Percentiles rank a stretch among this genome's conserved stretches.
These are phyloP conservation scores for Niveomyces coronatus DNA, from an alignment of 2,329 filamentous ascomycete species.

Conservation along the genomic window DNA sequence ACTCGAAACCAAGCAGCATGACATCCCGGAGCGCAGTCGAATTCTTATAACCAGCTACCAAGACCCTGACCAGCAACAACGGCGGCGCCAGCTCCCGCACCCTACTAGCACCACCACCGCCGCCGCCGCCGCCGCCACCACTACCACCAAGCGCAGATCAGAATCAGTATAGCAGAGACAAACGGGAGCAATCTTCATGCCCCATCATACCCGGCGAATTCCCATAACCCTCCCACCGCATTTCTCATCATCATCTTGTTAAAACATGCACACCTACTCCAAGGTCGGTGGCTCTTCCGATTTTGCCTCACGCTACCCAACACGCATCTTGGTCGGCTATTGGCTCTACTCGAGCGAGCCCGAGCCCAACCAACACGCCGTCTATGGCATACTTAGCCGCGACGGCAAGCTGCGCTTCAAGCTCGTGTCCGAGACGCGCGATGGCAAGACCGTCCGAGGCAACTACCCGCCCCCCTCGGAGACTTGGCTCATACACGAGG, in stretches of 20 bases:
- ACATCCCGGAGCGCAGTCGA: too few relatives aligned
- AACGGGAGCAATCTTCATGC: too few relatives aligned
- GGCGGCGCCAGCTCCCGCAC: too few relatives aligned
- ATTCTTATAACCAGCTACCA: too few relatives aligned
- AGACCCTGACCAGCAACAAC: too few relatives aligned
- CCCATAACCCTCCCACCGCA: not conserved
- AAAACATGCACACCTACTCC: slow-evolving; percentile 8
- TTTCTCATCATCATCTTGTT: not conserved
- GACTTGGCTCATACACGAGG: not conserved
- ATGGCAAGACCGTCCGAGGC: not conserved
- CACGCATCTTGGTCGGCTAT: slow-evolving; percentile 10
- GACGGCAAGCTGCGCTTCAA: slow-evolving; percentile 10
- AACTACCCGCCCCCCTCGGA: not conserved
- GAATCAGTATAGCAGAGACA: too few relatives aligned
- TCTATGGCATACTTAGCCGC: slow-evolving; percentile 9
- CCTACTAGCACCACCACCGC: too few relatives aligned
- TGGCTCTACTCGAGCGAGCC: slow-evolving; percentile 8
- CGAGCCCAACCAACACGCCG: slow-evolving; percentile 10
- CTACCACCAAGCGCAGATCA: too few relatives aligned
- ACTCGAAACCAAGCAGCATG: too few relatives aligned
- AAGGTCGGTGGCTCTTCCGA: slow-evolving; percentile 8
- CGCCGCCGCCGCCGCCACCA: too few relatives aligned
- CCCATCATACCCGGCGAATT: too few relatives aligned
- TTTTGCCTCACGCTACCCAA: slow-evolving; percentile 9
- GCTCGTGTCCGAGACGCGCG: not conserved